A percentile compares a stretch with the other conserved stretches of the same genome.
Conservation (phyloP, 2,329 filamentous ascomycete genomes). For the Pseudocercospora eumusae region DNA sequence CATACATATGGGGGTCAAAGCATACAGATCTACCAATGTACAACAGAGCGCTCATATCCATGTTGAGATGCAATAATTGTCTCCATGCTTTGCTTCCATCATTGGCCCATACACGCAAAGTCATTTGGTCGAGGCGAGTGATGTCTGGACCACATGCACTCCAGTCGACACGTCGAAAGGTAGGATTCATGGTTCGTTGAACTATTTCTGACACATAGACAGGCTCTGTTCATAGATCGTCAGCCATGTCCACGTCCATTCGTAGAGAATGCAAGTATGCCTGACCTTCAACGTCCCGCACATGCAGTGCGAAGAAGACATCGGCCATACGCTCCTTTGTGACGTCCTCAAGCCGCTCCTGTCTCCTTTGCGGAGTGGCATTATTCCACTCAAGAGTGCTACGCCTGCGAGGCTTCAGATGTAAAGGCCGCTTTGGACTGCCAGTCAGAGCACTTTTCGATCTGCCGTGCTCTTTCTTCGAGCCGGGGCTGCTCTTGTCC, state of each 20-base stretch:
- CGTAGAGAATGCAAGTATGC: neutral
- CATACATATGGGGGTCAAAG: constrained; percentile 5
- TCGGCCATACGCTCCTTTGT: constrained; percentile 75
- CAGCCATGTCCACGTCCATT: constrained; percentile 19
- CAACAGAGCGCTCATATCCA: constrained; percentile 72
- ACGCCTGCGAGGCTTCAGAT: constrained; percentile 51
- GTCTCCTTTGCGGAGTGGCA: constrained; percentile 61
- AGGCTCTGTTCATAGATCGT: constrained; percentile 57
- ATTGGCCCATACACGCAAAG: constrained; percentile 72
- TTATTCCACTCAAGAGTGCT: constrained; percentile 66
- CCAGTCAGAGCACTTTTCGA: constrained; percentile 21
- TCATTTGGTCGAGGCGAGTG: constrained; percentile 65
- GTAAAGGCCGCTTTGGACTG: constrained; percentile 40
- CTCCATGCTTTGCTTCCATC: constrained; percentile 55
- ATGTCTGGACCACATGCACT: constrained; percentile 62
- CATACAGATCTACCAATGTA: constrained; percentile 68
- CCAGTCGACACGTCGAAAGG: constrained; percentile 82
- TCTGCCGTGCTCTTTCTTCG: constrained; percentile 31
- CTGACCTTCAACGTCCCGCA: constrained; percentile 54
- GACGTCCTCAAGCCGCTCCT: constrained; percentile 74
- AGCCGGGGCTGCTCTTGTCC: constrained; percentile 21
- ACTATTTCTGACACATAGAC: constrained; percentile 85
- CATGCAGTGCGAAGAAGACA: constrained; percentile 84
- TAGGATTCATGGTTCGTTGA: constrained; percentile 83
- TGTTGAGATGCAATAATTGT: constrained; percentile 69